Percentiles rank a stretch among this genome's conserved stretches.
These are phyloP conservation scores for Metschnikowia lachancei DNA, from an alignment of 805 yeast species.

Conservation along the genomic window DNA sequence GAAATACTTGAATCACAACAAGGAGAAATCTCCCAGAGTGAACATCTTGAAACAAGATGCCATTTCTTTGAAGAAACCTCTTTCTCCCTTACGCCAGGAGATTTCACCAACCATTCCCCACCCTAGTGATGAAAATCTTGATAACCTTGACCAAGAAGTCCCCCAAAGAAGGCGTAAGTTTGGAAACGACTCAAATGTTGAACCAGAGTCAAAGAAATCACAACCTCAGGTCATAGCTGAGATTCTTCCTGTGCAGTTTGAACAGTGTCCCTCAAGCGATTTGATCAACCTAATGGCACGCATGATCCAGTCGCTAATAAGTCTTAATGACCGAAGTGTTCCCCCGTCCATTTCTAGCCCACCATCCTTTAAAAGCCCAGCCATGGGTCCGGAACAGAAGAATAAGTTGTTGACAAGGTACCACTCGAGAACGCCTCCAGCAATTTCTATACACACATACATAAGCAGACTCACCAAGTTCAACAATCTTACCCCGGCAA, in stretches of 20 bases:
- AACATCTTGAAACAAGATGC: not conserved
- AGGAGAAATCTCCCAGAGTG: not conserved
- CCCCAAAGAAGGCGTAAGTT: constrained; percentile 13
- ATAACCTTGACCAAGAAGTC: not conserved
- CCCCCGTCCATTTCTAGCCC: constrained; percentile 34
- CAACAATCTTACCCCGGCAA: constrained; percentile 81
- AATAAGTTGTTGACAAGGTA: constrained; percentile 65
- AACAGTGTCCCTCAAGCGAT: constrained; percentile 66
- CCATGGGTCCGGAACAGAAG: constrained; percentile 23
- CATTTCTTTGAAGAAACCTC: not conserved
- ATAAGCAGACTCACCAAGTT: constrained; percentile 68
- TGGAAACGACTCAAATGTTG: constrained; percentile 4
- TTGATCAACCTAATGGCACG: constrained; percentile 70
- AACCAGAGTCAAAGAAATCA: constrained; percentile 13
- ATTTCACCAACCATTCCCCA: not conserved
- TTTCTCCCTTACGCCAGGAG: constrained; percentile 9
- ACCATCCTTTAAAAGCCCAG: constrained; percentile 16
- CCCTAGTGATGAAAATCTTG: constrained; percentile 1
- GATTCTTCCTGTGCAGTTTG: constrained; percentile 50
- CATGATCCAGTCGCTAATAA: constrained; percentile 74
- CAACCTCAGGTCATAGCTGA: constrained; percentile 17
- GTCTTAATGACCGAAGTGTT: constrained; percentile 63
- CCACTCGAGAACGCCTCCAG: constrained; percentile 91
- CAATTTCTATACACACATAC: constrained; percentile 76
- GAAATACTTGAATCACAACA: constrained; percentile 13